phyloP scores from a whole-genome alignment of 1,284 basidiomycete genomes.

The Trametes hirsuta region DNA sequence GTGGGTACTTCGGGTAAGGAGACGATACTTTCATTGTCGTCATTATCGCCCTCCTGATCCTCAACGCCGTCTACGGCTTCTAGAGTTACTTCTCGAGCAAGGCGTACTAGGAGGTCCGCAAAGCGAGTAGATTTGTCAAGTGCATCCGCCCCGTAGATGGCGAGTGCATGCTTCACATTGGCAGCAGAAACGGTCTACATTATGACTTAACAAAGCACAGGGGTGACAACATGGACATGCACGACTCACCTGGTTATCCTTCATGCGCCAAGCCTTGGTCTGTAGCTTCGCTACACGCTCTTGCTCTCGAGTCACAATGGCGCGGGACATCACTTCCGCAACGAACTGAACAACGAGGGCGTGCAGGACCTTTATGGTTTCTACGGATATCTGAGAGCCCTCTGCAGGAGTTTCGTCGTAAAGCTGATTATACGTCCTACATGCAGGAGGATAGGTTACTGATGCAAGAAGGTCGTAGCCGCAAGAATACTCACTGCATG shows the following conservation, averaged over 20 bases:
- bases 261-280: constrained; percentile 59
- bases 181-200: constrained; percentile 38
- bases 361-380: constrained; percentile 40
- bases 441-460: not conserved
- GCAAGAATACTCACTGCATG: constrained; percentile 40
- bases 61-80: constrained; percentile 15
- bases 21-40: not conserved
- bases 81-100: constrained; percentile 20
- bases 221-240: not conserved
- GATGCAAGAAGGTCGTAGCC: not conserved
- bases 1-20: not conserved
- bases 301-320: constrained; percentile 57
- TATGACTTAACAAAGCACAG: not conserved
- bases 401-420: constrained; percentile 38
- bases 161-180: constrained; percentile 49
- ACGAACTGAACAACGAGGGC: constrained; percentile 53
- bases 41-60: not conserved
- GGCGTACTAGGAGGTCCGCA: constrained; percentile 29
- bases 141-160: constrained; percentile 41
- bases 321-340: constrained; percentile 50
- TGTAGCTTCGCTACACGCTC: constrained; percentile 56
- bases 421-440: constrained; percentile 36
- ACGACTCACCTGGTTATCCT: constrained; percentile 30
- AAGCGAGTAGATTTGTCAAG: constrained; percentile 41
- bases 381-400: constrained; percentile 31